Evolutionary conservation across 495 filamentous ascomycete species (phyloP).

Genomic region (Podospora pseudoanserina): DNA sequence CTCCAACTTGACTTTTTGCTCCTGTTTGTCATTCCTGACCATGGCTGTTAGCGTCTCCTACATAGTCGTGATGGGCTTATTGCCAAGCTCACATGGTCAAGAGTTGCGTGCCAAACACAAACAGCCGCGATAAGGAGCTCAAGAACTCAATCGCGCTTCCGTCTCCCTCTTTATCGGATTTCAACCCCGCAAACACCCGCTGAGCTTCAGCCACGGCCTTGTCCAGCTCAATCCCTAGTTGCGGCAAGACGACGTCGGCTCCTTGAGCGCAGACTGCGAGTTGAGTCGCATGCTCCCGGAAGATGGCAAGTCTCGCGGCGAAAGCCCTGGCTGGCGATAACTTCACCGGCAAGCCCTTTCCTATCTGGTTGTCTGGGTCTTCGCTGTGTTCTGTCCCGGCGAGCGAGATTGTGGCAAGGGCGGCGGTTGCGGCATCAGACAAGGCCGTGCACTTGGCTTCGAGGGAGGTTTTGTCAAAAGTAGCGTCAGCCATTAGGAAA

Average conservation of each 20-base stretch:
- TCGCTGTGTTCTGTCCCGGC: background rate
- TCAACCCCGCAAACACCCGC: background rate
- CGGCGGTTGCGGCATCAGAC: background rate
- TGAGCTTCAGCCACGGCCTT: background rate
- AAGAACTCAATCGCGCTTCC: background rate
- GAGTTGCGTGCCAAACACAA: constrained; percentile 4
- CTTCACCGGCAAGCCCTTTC: too few species aligned
- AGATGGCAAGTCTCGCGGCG: background rate
- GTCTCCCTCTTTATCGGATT: background rate
- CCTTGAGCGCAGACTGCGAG: background rate
- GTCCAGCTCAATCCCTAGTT: background rate
- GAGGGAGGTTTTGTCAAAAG: background rate
- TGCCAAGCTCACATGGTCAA: constrained; percentile 9
- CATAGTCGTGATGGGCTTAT: background rate
- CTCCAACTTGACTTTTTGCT: constrained; percentile 6
- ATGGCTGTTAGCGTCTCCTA: background rate
- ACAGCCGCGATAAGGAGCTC: background rate
- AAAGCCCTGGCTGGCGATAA: background rate
- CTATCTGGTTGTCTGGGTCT: background rate
- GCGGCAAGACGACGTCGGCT: background rate
- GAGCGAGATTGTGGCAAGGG: background rate
- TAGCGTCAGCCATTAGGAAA: background rate
- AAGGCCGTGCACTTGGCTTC: background rate
- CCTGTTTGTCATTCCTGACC: constrained; percentile 4
- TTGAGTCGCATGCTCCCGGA: background rate